These are phyloP conservation scores for Linnemannia zychae DNA, from an alignment of 192 early-diverging fungal genomes.

Conservation along the genomic window DNA sequence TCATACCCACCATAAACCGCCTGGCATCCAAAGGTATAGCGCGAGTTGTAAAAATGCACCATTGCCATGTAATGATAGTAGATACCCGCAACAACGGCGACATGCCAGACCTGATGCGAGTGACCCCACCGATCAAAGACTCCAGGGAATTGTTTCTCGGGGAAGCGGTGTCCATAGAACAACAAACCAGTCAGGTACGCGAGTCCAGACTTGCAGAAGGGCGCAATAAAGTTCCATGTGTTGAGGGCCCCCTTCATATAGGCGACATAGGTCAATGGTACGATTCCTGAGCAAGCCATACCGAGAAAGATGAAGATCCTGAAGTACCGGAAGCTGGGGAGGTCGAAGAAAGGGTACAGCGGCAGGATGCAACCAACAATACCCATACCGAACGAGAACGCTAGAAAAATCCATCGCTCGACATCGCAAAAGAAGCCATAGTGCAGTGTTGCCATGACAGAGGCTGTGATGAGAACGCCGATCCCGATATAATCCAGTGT, in stretches of 20 bases:
- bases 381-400: conserved; percentile 58
- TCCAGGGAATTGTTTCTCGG: conserved; percentile 73
- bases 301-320: conserved; percentile 68
- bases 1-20: conserved; percentile 52
- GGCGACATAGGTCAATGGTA: conserved; percentile 66
- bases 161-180: conserved; percentile 74
- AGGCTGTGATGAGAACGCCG: conserved; percentile 71
- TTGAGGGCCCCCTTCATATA: conserved; percentile 57
- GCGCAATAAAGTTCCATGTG: conserved; percentile 62
- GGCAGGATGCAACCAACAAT: conserved; percentile 64
- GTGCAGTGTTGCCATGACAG: conserved; percentile 67
- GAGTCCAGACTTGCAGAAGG: conserved; percentile 63
- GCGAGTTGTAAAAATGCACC: conserved; percentile 64
- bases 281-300: conserved; percentile 63
- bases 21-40: conserved; percentile 65
- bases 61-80: conserved; percentile 73
- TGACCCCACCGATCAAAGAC: conserved; percentile 70
- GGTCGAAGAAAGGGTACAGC: conserved; percentile 69
- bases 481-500: conserved; percentile 78
- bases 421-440: conserved; percentile 72
- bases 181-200: conserved; percentile 71
- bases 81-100: conserved; percentile 72
- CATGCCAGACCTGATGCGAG: conserved; percentile 75
- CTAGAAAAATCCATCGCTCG: conserved; percentile 64
- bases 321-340: conserved; percentile 63